Evolutionary conservation across 2,329 filamentous ascomycete genomes (phyloP), one percentile per base, ranked within the genome.

Genomic region (Alternaria metachromatica): DNA sequence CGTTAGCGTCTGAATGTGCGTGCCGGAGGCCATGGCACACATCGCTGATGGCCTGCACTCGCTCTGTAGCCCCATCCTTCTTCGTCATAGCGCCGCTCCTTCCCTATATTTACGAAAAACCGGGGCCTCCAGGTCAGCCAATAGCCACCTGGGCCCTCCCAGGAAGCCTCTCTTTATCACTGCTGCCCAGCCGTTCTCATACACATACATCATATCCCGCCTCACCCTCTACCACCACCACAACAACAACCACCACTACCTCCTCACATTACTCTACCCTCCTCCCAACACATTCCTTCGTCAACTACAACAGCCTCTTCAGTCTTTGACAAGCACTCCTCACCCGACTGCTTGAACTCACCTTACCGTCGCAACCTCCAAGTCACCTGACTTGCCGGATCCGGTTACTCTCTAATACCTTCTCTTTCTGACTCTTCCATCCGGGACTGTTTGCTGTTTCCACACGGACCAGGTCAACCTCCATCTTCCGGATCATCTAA

Each of bases 61-160:
- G 67, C 71, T 69, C 74, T 77, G 75, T 75, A 65, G 68, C 66
- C 70, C 64, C 73, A 71, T 68, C 75, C 75, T 71, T 72, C 70
- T 75, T 77, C 76, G 77, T 79, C 77, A 79, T 79, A 73, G 76
- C 76, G 73, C 71, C 45, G 57, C 67, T 76, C 76, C 75, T 76
- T 74, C 73, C 75, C 73, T 78, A 74, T 79, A 78, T 78, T 78
- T 79, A 76, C 74, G 69, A 70, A 75, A 72, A 71, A 71, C 71
- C 68, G 70, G 76, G 74, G 71, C 72, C 43, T 57, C 48, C 63
- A 48, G 44, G 57, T 28, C 28, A 66, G 67, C 74, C 77, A 78
- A 78, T 78, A 62, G 67, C 69, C 61, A 48, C 48, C 68, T 62
- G 55, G 60, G 64, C 57, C 66, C 62, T 46, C 53, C 62, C 60